Base-by-base conservation (phyloP, 2,329 filamentous ascomycete genomes). In the Endoconidiophora laricicola region DNA sequence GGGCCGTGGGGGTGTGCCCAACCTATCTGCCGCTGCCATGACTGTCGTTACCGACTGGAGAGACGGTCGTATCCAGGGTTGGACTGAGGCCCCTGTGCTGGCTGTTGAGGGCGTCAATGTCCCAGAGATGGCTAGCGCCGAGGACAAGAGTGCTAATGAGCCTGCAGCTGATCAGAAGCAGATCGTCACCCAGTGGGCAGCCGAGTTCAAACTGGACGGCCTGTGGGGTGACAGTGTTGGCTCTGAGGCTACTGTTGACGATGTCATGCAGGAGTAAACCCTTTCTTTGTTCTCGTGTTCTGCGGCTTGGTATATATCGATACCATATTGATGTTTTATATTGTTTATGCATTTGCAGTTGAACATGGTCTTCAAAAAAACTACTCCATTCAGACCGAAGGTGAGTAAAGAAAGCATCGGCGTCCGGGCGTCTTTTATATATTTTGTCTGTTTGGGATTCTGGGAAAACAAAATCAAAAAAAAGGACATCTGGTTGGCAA, bases 41-140 rank as follows among this genome's bases (percentile, higher is more conserved):
- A 83, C 86, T 0, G 88, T 98, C 50, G 79, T 98, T 52, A 91
- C 80, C n/a, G 91, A 98, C 69, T 94, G 91, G 86, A 78, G 91
- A 57, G 90, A 96, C 62, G 90, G 88, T 23, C 78, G 91, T 48
- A 93, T 98, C 58, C 86, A 93, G 66, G 88, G 88, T 52, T 94
- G 88, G 88, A 76, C 81, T 44, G 83, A 87, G 58, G 76, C 86
- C 2, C 87, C 88, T 6, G 72, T 74, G 36, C 65, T 86, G 53
- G 67, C 75, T 16, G 73, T 82, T 43, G 70, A 71, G n/a, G 47
- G 51, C 10, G 38, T 53, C 39, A 46, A 41, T 50, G 59, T 56
- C 20, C 58, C 57, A 5, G 56, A 54, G 3, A 58, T 55, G 4
- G 60, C 55, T 3, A 58, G 44, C 2, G 56, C 61, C n/a, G 59